Conservation (phyloP, 441 rosid genomes). For the Populus hybrid region DNA sequence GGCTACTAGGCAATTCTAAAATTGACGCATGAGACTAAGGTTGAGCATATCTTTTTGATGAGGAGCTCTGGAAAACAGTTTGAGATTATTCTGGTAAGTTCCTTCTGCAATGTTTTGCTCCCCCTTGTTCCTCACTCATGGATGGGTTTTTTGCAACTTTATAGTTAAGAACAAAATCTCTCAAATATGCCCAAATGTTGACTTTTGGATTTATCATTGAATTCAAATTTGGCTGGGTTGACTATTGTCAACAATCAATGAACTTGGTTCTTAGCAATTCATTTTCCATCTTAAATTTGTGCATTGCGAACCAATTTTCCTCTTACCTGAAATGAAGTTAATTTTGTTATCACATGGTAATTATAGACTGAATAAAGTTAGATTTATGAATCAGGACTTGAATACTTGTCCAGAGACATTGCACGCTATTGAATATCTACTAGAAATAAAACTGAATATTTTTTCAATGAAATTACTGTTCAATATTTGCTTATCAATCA, state of each 20-base stretch:
- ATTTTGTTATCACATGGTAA: not conserved
- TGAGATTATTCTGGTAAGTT: conserved; percentile 74
- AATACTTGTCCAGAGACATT: not conserved
- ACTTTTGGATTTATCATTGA: not conserved
- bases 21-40: conserved; percentile 76
- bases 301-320: not conserved
- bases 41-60: conserved; percentile 81
- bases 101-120: not conserved
- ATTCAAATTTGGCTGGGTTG: not conserved
- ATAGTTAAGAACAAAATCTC: not conserved
- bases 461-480: not conserved
- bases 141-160: not conserved
- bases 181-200: not conserved
- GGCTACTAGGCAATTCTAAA: conserved; percentile 79
- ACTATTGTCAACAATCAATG: not conserved
- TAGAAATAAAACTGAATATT: not conserved
- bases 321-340: not conserved
- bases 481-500: not conserved
- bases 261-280: not conserved
- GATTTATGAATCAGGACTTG: not conserved
- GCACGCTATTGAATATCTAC: not conserved
- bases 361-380: not conserved
- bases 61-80: conserved; percentile 68
- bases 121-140: not conserved
- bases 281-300: not conserved